Evolutionary conservation across 225 moss, liverwort and hornwort genomes (phyloP).

Genomic region (Climacium dendroides): DNA sequence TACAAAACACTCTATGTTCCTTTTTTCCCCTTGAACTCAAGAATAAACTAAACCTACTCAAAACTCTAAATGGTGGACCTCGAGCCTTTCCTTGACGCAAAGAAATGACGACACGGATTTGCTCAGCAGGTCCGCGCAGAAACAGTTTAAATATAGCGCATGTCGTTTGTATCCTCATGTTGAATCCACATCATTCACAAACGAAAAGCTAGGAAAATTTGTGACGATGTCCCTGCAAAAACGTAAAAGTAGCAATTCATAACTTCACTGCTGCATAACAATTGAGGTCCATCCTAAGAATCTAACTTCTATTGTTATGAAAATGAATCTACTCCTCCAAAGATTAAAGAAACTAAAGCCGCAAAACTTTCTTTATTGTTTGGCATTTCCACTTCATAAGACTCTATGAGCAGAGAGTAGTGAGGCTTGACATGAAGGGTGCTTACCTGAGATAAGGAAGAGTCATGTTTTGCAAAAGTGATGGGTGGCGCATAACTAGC

Average conservation of each 20-base stretch:
- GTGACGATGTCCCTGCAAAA: not conserved
- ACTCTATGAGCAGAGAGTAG: not conserved
- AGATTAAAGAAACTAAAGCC: not conserved
- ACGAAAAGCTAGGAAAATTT: slow-evolving; percentile 16
- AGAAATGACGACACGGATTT: not conserved
- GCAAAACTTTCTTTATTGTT: not conserved
- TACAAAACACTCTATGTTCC: not conserved
- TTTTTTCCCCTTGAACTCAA: not conserved
- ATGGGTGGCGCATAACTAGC: slow-evolving; percentile 20
- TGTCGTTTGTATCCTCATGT: not conserved
- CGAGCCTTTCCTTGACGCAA: not conserved
- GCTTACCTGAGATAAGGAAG: slow-evolving; percentile 35
- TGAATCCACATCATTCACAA: not conserved
- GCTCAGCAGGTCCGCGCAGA: not conserved
- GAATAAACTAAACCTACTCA: not conserved
- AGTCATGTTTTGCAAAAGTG: slow-evolving; percentile 33
- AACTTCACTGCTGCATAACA: not conserved
- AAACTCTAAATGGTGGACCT: not conserved
- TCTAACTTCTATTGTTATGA: not conserved
- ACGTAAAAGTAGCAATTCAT: not conserved
- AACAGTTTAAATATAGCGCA: not conserved
- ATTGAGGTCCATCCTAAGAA: not conserved
- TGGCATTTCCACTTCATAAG: not conserved
- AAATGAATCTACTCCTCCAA: not conserved
- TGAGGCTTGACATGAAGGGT: not conserved